Percentiles rank a stretch among this genome's conserved stretches.
Evolutionary conservation across 257 asterid genomes (phyloP).

Genomic region (Cynanchum wilfordii): DNA sequence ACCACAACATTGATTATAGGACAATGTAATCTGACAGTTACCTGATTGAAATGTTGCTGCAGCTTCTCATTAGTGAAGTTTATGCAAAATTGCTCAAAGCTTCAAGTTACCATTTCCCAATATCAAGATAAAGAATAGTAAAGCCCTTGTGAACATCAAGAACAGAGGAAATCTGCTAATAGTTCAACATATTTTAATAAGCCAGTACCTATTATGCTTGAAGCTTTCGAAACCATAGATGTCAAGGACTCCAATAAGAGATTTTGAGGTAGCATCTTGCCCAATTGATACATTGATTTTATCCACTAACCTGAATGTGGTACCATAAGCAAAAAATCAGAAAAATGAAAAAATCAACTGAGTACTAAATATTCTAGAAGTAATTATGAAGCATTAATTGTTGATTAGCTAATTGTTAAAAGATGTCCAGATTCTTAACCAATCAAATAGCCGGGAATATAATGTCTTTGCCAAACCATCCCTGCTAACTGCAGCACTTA

Average conservation of each 20-base stretch:
- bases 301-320: constrained; percentile 76
- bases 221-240: constrained; percentile 98
- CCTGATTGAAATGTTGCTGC: constrained; percentile 99
- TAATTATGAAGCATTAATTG: background rate
- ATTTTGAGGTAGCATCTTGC: constrained; percentile 70
- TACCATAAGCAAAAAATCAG: constrained; percentile 10
- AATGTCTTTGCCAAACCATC: constrained; percentile 93
- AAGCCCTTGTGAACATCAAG: constrained; percentile 11
- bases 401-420: constrained; percentile 13
- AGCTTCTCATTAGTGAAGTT: constrained; percentile 94
- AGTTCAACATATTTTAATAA: constrained; percentile 3
- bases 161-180: background rate
- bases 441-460: constrained; percentile 91
- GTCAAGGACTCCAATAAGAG: constrained; percentile 89
- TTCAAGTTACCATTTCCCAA: constrained; percentile 38
- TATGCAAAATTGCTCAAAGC: constrained; percentile 98
- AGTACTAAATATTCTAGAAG: background rate
- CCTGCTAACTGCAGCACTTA: constrained; percentile 82
- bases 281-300: constrained; percentile 92
- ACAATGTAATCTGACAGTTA: constrained; percentile 22
- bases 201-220: constrained; percentile 75
- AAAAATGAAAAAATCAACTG: background rate
- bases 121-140: constrained; percentile 23
- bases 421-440: constrained; percentile 43
- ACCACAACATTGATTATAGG: constrained; percentile 6